A percentile compares a stretch with the other conserved stretches of the same genome.
These are phyloP conservation scores for Fusarium sp. DNA, from an alignment of 2,329 filamentous ascomycete genomes.

Conservation along the genomic window DNA sequence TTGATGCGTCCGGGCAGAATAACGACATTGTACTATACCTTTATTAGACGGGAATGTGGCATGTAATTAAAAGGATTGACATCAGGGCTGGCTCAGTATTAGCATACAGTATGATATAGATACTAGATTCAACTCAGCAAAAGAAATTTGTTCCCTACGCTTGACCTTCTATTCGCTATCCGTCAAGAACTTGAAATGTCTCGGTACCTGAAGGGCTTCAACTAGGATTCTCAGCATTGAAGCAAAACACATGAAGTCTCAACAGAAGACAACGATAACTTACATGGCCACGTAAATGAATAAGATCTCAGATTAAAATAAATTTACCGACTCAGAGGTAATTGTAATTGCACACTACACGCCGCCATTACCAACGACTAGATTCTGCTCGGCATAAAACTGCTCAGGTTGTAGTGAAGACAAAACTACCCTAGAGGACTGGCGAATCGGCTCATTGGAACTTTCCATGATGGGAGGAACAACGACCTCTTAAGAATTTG, in stretches of 20 bases:
- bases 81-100: not conserved
- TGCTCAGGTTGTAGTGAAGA: not conserved
- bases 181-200: too few species aligned
- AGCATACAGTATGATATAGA: conserved; percentile 8
- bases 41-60: conserved; percentile 9
- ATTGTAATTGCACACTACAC: not conserved
- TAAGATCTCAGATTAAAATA: not conserved
- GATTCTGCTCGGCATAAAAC: not conserved
- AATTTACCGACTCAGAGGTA: not conserved
- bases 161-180: not conserved
- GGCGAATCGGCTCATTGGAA: not conserved
- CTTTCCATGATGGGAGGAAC: not conserved
- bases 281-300: not conserved
- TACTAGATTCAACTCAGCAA: conserved; percentile 4
- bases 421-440: not conserved
- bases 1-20: not conserved
- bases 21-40: conserved; percentile 34
- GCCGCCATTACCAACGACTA: not conserved
- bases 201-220: accelerated
- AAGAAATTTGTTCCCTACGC: not conserved
- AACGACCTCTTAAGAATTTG: not conserved
- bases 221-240: not conserved
- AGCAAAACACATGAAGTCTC: not conserved
- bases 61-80: conserved; percentile 28
- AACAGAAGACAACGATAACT: not conserved